Evolutionary conservation across 2,329 filamentous ascomycete genomes (phyloP).

Genomic region (Monosporascus sp.): DNA sequence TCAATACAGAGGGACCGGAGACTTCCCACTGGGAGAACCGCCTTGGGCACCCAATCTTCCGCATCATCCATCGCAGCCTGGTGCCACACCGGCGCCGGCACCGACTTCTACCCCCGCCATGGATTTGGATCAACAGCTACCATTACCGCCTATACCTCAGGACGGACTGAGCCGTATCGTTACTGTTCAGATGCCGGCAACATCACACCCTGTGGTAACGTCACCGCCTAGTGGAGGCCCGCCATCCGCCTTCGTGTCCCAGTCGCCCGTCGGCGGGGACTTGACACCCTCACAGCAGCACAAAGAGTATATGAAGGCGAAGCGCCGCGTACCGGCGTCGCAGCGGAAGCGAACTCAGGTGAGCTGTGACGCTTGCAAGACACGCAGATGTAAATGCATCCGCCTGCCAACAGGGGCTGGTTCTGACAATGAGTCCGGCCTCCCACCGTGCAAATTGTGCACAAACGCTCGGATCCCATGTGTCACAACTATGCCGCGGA

Average conservation of each 20-base stretch:
- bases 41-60: slow-evolving; percentile 10
- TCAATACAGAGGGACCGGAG: background rate
- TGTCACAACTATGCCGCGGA: slow-evolving; percentile 36
- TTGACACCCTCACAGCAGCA: slow-evolving; percentile 6
- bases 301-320: slow-evolving; percentile 17
- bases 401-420: slow-evolving; percentile 12
- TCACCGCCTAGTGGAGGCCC: slow-evolving; percentile 2
- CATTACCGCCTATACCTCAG: background rate
- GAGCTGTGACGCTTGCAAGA: slow-evolving; percentile 32
- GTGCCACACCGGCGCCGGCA: background rate
- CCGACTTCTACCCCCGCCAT: background rate
- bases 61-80: slow-evolving; percentile 9
- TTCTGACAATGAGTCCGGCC: slow-evolving; percentile 5
- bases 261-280: background rate
- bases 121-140: background rate
- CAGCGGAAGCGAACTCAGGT: slow-evolving; percentile 28
- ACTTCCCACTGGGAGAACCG: background rate
- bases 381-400: slow-evolving; percentile 28
- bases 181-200: background rate
- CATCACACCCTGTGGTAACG: background rate
- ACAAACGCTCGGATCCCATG: slow-evolving; percentile 31
- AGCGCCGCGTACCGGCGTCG: slow-evolving; percentile 28
- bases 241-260: slow-evolving; percentile 12
- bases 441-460: slow-evolving; percentile 33
- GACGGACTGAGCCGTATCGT: background rate